Evolutionary conservation across 768 basidiomycete species (phyloP).

Genomic region (Lentinula boryana): DNA sequence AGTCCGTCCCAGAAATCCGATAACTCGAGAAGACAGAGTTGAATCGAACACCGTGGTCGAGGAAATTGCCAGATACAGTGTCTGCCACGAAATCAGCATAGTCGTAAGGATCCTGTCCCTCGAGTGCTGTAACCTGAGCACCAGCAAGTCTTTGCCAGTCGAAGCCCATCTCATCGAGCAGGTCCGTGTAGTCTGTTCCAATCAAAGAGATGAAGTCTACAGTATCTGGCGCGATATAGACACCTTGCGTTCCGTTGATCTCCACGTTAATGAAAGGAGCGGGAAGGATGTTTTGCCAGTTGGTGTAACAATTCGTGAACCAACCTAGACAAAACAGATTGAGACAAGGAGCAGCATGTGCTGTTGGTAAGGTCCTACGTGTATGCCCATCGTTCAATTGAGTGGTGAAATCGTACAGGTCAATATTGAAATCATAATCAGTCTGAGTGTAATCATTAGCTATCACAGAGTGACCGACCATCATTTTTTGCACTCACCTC

Average conservation of each 20-base stretch:
- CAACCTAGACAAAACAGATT: slow-evolving; percentile 30
- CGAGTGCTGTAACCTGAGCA: slow-evolving; percentile 48
- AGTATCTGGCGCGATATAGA: slow-evolving; percentile 51
- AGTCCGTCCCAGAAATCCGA: slow-evolving; percentile 35
- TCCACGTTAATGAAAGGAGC: slow-evolving; percentile 49
- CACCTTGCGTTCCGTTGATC: slow-evolving; percentile 36
- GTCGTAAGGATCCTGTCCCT: slow-evolving; percentile 43
- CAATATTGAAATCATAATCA: slow-evolving; percentile 61
- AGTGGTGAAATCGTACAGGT: slow-evolving; percentile 47
- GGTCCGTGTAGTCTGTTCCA: slow-evolving; percentile 37
- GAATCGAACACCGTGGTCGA: slow-evolving; percentile 58
- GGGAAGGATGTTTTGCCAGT: slow-evolving; percentile 49
- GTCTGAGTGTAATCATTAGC: slow-evolving; percentile 30
- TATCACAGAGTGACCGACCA: not conserved
- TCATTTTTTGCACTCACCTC: slow-evolving; percentile 21
- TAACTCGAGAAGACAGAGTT: slow-evolving; percentile 61
- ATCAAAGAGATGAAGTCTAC: slow-evolving; percentile 44
- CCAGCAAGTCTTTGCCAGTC: slow-evolving; percentile 59
- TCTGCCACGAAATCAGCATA: slow-evolving; percentile 53
- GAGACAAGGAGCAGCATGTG: not conserved
- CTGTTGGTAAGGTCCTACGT: slow-evolving; percentile 25
- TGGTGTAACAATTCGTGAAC: slow-evolving; percentile 51
- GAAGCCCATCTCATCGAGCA: slow-evolving; percentile 43
- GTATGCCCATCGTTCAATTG: slow-evolving; percentile 65
- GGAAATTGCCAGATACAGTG: slow-evolving; percentile 57